phyloP scores from a whole-genome alignment of 1,139 yeast genomes.

The Nakaseomyces uthaithaninus region DNA sequence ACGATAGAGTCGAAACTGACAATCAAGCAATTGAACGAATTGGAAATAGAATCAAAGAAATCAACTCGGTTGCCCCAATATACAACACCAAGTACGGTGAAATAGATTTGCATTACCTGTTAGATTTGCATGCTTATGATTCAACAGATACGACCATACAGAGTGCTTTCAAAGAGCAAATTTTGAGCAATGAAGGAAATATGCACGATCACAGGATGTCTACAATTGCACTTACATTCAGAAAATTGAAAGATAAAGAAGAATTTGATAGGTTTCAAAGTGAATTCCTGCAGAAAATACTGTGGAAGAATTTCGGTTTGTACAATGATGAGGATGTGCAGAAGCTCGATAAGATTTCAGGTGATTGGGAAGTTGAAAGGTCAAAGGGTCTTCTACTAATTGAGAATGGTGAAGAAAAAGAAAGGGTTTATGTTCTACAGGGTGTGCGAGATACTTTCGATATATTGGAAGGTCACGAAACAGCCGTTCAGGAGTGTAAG shows the following conservation, averaged over 20 bases:
- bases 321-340: constrained; percentile 7
- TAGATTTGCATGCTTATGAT: constrained; percentile 80
- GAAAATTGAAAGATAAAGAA: constrained; percentile 16
- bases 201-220: constrained; percentile 49
- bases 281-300: constrained; percentile 23
- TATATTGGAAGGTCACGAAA: constrained; percentile 45
- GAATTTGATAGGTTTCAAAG: constrained; percentile 20
- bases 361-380: constrained; percentile 61
- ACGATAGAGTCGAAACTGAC: constrained; percentile 43
- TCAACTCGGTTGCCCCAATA: constrained; percentile 65
- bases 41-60: constrained; percentile 41
- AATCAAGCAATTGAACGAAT: constrained; percentile 22
- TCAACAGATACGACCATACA: constrained; percentile 30
- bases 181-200: constrained; percentile 13
- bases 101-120: constrained; percentile 50
- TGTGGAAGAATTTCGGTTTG: constrained; percentile 31
- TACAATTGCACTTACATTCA: constrained; percentile 26
- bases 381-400: constrained; percentile 64
- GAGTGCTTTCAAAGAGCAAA: constrained; percentile 21
- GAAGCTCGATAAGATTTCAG: constrained; percentile 3
- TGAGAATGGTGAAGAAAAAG: constrained; percentile 13
- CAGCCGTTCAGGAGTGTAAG: constrained; percentile 40
- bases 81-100: constrained; percentile 66
- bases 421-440: constrained; percentile 57
- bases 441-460: constrained; percentile 93